Base-by-base conservation (phyloP, 1,139 yeast species). In the Dujonia santamariae region DNA sequence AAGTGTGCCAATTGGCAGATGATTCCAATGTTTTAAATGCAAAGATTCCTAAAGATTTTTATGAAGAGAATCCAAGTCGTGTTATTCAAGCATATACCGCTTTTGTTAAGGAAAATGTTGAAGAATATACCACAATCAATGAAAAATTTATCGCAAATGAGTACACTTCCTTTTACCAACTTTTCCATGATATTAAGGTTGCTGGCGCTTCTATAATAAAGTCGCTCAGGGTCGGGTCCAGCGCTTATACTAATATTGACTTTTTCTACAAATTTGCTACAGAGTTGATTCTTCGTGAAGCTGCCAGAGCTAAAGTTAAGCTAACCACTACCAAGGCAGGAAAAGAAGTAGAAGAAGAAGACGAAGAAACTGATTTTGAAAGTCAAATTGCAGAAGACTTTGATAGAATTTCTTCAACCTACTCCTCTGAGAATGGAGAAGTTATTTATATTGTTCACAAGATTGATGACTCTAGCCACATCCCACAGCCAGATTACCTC, bases 151-250 rank as follows among this genome's bases (percentile, higher is more conserved):
- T 46, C 7, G 27, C 42, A 1, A 50, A 58, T 0, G 49, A 56
- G 19, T 82, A 81, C 48, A 46, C 47, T 1, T 49, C 67, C 0
- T 63, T 80, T 7, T 82, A 80, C 46, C 61, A 61, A 30, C 48
- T 87, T 11, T 86, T 74, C 50, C 92, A 84, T 50, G 97, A 90
- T 54, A 56, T 90, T 39, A 84, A 78, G 47, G 61, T 82, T 13
- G 81, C 84, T 0, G 66, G 82, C 28, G 72, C 78, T 7, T 52
- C 72, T 18, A 61, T 70, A 23, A 67, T 84, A 16, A 63, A 65
- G 24, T 59, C 65, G 33, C 61, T 67, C 37, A 68, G 72, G 17
- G 68, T 80, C 21, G 88, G 87, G 2, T 63, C 80, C n/a, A 51
- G 61, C 16, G 59, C 59, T 11, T 88, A 88, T 52, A 61, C 60